Evolutionary conservation across 2,329 filamentous ascomycete genomes (phyloP).

Genomic region (Aspergillus uvarum): DNA sequence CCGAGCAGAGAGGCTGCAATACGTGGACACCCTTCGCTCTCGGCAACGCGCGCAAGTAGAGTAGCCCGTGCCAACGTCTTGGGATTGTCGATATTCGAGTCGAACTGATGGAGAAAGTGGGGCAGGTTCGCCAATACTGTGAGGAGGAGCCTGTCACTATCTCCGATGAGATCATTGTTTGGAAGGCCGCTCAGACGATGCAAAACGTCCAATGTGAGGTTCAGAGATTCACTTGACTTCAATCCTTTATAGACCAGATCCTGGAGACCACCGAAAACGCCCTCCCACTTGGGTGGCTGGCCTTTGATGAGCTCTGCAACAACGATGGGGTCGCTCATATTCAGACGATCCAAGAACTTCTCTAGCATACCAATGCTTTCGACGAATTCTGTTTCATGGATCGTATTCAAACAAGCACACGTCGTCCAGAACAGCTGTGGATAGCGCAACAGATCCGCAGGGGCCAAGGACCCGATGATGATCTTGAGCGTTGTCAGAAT

Average conservation of each 20-base stretch:
- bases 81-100: conserved; percentile 59
- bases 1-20: conserved; percentile 69
- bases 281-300: conserved; percentile 84
- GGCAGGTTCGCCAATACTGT: conserved; percentile 90
- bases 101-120: conserved; percentile 76
- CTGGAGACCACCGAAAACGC: conserved; percentile 81
- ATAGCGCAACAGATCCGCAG: conserved; percentile 78
- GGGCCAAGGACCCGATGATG: conserved; percentile 80
- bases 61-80: conserved; percentile 64
- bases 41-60: conserved; percentile 69
- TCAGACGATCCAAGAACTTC: conserved; percentile 77
- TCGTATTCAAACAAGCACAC: conserved; percentile 92
- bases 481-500: conserved; percentile 92
- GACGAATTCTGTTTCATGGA: conserved; percentile 92
- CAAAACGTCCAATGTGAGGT: conserved; percentile 73
- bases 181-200: conserved; percentile 77
- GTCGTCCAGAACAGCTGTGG: conserved; percentile 98
- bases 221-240: conserved; percentile 78
- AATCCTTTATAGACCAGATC: conserved; percentile 86
- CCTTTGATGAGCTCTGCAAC: conserved; percentile 72
- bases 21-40: conserved; percentile 66
- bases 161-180: conserved; percentile 76
- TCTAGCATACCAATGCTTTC: conserved; percentile 91
- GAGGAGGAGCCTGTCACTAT: conserved; percentile 78
- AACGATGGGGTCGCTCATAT: conserved; percentile 70